Evolutionary conservation across 2,329 filamentous ascomycete genomes (phyloP), one percentile per base, ranked within the genome.

Genomic region (Microdochium nivale): DNA sequence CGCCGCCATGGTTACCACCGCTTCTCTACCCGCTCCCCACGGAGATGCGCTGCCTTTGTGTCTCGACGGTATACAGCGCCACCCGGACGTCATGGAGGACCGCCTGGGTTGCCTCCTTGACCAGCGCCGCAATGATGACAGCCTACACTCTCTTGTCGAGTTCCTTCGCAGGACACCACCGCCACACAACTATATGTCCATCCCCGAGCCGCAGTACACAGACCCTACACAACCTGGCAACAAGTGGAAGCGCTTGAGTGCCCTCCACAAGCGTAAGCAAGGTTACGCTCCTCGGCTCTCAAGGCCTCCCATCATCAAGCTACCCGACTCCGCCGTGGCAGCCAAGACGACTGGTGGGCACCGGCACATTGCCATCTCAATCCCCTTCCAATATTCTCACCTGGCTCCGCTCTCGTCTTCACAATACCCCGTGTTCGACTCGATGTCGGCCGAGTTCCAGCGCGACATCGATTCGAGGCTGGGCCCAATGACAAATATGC

Each of bases 291-390:
- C 32, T 30, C 57, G 53, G n/a, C n/a, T n/a, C 55, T 54, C 25
- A 5, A 58, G 54, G 7, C 62, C 61, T 1, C 57, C 62, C 25
- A 54, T 64, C 23, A 61, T 75, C 53, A 64, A 60, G 50, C 68
- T 83, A 3, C 79, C 79, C 9, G 79, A 83, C 59, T 75, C 75
- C 24, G 78, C 79, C 13, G 69, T 83, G 14, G 75, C 77, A 3
- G 75, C 77, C 8, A 75, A 66, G 33, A 83, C 79, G 0, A 75
- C 64, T 7, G 73, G 68, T 2, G 80, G 80, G 1, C 70, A 79
- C 59, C 71, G 77, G 3, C 76, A 83, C 57, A 82, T 84, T 55
- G 78, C 79, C 53, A 83, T 83, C 49, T 81, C 79, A 0, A 81
- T 83, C 46, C 80, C 80, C 1, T 53, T 75, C 13, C 72, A 79